Base-by-base conservation (phyloP, 352 stramenopile species). In the Globisporangium nodosum region DNA sequence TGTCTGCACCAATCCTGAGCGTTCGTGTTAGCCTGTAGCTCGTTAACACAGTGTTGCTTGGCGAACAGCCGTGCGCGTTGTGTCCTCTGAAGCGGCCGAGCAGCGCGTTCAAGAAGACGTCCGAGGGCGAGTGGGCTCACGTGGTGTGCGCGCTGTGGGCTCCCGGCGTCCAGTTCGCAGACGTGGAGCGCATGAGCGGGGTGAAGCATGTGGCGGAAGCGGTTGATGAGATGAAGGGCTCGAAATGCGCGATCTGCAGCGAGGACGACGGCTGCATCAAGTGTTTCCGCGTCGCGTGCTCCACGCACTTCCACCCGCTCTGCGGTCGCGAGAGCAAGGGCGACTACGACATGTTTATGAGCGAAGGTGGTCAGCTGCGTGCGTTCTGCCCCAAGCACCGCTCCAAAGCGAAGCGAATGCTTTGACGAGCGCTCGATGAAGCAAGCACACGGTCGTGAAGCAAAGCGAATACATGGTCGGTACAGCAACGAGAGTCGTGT, bases 291-390 rank as follows among this genome's bases (percentile, higher is more conserved):
- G 68, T 69, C 30, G 68, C 67, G 45, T 95, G 86, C 52, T 61
- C 66, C 20, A 85, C 68, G 58, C 79, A 81, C 57, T 95, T 95
- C 61, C 86, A 95, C 58, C 84, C 86, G 33, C 69, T 94, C 5
- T 95, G 86, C 68, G 86, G 86, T 27, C 86, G 84, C 54, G 84
- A 95, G 60, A 89, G 69, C 56, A 83, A 74, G 60, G 84, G 82
- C 20, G 59, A 73, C 45, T 94, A 85, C 68, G 86, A 95, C 71
- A 95, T 95, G 86, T 95, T 85, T 78, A 95, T 95, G 86, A 95
- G 89, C 74, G 84, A 94, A 58, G 68, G 73, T 49, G 86, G 86
- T 39, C 81, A 91, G 54, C 68, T 95, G 57, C 81, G 85, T 31
- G 80, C 86, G 45, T 95, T 85, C 64, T 95, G 86, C 54, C 72